phyloP scores from a whole-genome alignment of 2,329 filamentous ascomycete species.

The Colletotrichum graminicola region DNA sequence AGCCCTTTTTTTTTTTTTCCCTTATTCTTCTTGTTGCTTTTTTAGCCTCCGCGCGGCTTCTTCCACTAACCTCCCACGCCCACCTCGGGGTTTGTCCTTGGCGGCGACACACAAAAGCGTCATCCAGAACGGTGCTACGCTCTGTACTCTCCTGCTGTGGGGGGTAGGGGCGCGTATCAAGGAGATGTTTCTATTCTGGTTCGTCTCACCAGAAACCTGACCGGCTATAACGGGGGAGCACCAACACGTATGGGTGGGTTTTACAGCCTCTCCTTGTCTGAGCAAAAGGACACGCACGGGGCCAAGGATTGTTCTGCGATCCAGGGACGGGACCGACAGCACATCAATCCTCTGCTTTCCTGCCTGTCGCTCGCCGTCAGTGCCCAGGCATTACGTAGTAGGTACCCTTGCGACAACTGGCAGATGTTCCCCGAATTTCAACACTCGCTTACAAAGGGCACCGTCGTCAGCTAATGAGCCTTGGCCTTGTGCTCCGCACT shows the following conservation, averaged over 20 bases:
- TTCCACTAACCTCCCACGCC: background rate
- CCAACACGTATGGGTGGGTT: background rate
- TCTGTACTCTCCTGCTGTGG: background rate
- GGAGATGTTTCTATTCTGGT: slow-evolving; percentile 5
- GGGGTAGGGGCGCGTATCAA: background rate
- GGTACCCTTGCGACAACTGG: slow-evolving; percentile 27
- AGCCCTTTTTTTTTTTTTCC: slow-evolving; percentile 1
- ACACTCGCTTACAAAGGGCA: slow-evolving; percentile 19
- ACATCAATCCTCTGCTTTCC: slow-evolving; percentile 4
- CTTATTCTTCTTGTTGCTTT: slow-evolving; percentile 10
- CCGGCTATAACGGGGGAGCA: background rate
- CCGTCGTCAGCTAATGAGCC: slow-evolving; percentile 28
- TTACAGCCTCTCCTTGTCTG: slow-evolving; percentile 24
- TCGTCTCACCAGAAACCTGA: slow-evolving; percentile 6
- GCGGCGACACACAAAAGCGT: background rate
- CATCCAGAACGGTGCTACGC: background rate
- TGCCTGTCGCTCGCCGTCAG: background rate
- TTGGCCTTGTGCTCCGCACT: background rate
- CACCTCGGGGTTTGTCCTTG: background rate
- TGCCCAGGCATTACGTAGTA: slow-evolving; percentile 5
- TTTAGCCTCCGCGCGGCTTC: background rate
- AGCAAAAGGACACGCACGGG: slow-evolving; percentile 36
- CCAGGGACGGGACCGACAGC: background rate
- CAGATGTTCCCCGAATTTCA: slow-evolving; percentile 21
- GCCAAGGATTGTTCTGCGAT: slow-evolving; percentile 10